These are phyloP conservation scores for Styphnolobium japonicum DNA, from an alignment of 306 rosid species.

Conservation along the genomic window DNA sequence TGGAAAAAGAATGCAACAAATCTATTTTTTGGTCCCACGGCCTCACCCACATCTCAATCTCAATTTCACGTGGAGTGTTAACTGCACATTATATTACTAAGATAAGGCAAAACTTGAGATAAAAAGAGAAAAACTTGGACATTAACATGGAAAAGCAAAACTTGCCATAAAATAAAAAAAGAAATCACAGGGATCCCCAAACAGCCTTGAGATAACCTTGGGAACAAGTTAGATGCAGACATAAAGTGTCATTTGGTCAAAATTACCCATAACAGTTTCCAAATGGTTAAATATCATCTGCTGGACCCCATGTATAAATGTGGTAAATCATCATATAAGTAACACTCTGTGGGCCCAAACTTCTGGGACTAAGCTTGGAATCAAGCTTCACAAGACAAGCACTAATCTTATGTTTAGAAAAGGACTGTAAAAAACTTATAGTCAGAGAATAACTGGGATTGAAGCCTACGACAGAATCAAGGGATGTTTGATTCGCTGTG, in stretches of 20 bases:
- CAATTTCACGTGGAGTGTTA: background rate
- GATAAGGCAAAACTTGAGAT: no score
- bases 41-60: background rate
- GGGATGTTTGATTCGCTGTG: constrained; percentile 35
- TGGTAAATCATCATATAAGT: constrained; percentile 17
- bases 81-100: background rate
- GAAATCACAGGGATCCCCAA: constrained; percentile 36
- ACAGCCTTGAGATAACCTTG: background rate
- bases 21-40: background rate
- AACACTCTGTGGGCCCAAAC: constrained; percentile 44
- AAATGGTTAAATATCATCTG: constrained; percentile 7
- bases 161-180: no score
- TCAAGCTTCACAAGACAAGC: constrained; percentile 45
- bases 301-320: constrained; percentile 21
- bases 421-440: constrained; percentile 42
- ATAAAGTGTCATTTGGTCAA: constrained; percentile 34
- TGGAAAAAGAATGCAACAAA: background rate
- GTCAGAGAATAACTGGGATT: constrained; percentile 32
- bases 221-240: constrained; percentile 8
- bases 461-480: constrained; percentile 38
- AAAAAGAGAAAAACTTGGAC: no score
- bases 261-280: constrained; percentile 19
- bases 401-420: constrained; percentile 37
- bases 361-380: constrained; percentile 26
- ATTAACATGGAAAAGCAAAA: no score